phyloP scores from a whole-genome alignment of 495 filamentous ascomycete genomes.

The Cercophora sp. region DNA sequence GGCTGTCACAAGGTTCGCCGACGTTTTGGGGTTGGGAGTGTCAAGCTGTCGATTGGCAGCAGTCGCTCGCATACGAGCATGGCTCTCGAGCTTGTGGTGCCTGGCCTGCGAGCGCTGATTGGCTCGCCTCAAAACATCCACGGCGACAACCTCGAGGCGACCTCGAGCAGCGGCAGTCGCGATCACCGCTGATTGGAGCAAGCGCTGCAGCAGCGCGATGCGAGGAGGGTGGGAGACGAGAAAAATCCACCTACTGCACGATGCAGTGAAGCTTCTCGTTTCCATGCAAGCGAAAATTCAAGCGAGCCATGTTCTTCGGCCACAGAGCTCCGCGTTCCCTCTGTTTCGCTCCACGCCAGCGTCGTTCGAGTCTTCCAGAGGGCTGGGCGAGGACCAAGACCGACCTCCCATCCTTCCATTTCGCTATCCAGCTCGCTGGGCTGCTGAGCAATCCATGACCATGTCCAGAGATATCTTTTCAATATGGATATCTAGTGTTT shows the following conservation, averaged over 20 bases:
- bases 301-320: conserved; percentile 1
- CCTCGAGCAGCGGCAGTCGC: conserved; percentile 15
- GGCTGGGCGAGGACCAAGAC: background rate
- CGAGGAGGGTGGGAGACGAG: conserved; percentile 9
- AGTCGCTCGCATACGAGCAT: background rate
- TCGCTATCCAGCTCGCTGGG: background rate
- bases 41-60: conserved; percentile 9
- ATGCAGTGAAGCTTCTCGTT: too few relatives aligned
- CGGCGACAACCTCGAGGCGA: conserved; percentile 12
- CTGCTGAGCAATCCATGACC: background rate
- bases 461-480: background rate
- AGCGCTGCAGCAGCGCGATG: conserved; percentile 11
- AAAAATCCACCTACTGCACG: background rate
- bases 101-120: conserved; percentile 20
- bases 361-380: background rate
- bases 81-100: background rate
- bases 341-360: background rate
- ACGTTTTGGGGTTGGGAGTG: conserved; percentile 1
- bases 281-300: background rate
- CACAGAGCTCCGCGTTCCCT: conserved; percentile 5
- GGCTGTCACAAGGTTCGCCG: background rate
- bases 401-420: background rate
- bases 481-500: background rate
- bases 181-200: conserved; percentile 23
- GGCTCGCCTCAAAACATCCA: conserved; percentile 7